These are phyloP conservation scores for Metarhizium brunneum DNA, from an alignment of 2,329 filamentous ascomycete species.

Conservation along the genomic window DNA sequence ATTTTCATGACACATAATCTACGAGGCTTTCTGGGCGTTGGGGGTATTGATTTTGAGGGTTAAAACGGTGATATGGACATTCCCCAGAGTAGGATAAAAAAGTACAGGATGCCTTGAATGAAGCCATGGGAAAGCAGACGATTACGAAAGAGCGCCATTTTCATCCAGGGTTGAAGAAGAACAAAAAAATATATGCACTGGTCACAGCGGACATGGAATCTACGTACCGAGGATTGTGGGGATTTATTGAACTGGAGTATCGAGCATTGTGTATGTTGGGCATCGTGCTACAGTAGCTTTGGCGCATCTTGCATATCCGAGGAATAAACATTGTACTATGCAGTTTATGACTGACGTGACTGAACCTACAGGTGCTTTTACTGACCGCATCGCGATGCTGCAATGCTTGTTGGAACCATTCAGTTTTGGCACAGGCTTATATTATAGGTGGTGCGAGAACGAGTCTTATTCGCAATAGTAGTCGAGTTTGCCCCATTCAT, in stretches of 20 bases:
- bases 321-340: neutral
- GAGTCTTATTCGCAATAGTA: no score
- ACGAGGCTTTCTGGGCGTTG: neutral
- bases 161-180: no score
- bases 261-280: neutral
- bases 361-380: neutral
- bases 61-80: neutral
- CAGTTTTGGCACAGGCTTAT: no score
- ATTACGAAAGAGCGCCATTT: neutral
- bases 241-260: neutral
- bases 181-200: neutral
- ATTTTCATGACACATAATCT: neutral
- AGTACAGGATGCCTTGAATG: neutral
- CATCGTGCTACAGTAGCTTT: neutral
- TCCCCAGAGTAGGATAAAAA: neutral
- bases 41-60: neutral
- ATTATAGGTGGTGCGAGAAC: no score
- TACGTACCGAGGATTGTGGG: neutral
- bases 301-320: neutral
- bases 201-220: neutral
- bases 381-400: no score
- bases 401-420: no score
- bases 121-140: neutral
- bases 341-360: neutral
- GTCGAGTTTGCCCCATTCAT: no score